Base-by-base conservation (phyloP, 2,329 filamentous ascomycete genomes). In the Colletotrichum sp. region DNA sequence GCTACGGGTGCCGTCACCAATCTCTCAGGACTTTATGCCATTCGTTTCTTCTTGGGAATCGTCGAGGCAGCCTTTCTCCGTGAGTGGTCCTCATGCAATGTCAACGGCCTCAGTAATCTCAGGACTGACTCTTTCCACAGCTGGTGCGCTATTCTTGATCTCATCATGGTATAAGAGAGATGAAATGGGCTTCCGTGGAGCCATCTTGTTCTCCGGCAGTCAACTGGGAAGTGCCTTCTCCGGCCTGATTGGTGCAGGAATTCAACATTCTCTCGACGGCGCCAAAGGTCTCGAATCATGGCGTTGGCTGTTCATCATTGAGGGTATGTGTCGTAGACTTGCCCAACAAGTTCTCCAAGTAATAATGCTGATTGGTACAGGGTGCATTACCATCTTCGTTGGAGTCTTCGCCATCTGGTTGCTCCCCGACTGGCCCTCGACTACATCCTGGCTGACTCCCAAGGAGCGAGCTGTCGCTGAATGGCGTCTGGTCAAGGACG, bases 371-470 rank as follows among this genome's bases (percentile, higher is more conserved):
- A 62, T 6, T n/a, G 7, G 0, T 8, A 0, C 18, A 62, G 60
- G 60, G 16, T 62, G 60, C 18, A 36, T 87, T n/a, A 85, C 86
- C 67, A 76, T 90, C 77, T 73, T 83, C 8, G 78, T 83, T n/a
- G 82, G 84, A 0, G 74, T 85, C 3, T 28, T 81, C 1, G 79
- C 85, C 3, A 73, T 77, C 2, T 81, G 87, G 28, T 74, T 84
- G 28, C 81, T 91, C 0, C 90, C 90, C 0, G 86, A 91, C 75
- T 90, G 89, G 16, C 89, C 89, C 1, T 82, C 86, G 30, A 89
- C 87, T 0, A 90, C 89, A 0, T 83, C 81, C 21, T 91, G 90
- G 89, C 79, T 91, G 0, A 83, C 55, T 28, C 83, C 0, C 79
- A 87, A 90, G 52, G 89, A 91, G 77, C 89, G 88, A 69, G 84